These are phyloP conservation scores for Lentinus brumalis DNA, from an alignment of 768 basidiomycete genomes.

Conservation along the genomic window DNA sequence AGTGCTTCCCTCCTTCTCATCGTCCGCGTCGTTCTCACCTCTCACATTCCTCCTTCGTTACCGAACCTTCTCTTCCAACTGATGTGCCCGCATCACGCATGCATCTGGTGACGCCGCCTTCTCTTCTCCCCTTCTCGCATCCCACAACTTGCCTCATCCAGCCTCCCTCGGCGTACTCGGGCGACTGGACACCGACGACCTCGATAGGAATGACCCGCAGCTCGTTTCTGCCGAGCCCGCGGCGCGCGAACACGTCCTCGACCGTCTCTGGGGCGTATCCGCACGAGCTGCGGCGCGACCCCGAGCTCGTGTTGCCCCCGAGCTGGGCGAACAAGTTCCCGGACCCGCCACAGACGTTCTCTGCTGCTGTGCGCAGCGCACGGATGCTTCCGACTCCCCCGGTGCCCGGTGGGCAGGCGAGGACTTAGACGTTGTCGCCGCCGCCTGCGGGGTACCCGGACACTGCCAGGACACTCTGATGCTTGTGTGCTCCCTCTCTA, in stretches of 20 bases:
- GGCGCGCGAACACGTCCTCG: slow-evolving; percentile 18
- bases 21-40: background rate
- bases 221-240: slow-evolving; percentile 10
- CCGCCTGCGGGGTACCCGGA: no score
- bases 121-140: no score
- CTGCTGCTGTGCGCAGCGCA: no score
- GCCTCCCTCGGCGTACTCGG: slow-evolving; percentile 8
- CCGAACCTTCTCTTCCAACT: background rate
- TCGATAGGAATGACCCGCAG: background rate
- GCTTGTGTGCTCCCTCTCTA: no score
- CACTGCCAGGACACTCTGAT: no score
- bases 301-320: slow-evolving; percentile 10
- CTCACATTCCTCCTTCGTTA: background rate
- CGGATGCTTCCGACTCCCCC: no score
- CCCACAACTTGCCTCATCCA: background rate
- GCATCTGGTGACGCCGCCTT: no score
- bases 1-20: background rate
- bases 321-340: slow-evolving; percentile 17
- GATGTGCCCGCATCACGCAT: background rate
- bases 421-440: no score
- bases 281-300: slow-evolving; percentile 17
- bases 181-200: background rate
- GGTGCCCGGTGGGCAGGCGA: no score
- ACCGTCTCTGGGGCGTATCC: slow-evolving; percentile 18
- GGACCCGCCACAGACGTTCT: slow-evolving; percentile 8